Percentiles rank a stretch among this genome's conserved stretches.
These are phyloP conservation scores for Protomyces inundatus DNA, from an alignment of 1,139 yeast species.

Conservation along the genomic window DNA sequence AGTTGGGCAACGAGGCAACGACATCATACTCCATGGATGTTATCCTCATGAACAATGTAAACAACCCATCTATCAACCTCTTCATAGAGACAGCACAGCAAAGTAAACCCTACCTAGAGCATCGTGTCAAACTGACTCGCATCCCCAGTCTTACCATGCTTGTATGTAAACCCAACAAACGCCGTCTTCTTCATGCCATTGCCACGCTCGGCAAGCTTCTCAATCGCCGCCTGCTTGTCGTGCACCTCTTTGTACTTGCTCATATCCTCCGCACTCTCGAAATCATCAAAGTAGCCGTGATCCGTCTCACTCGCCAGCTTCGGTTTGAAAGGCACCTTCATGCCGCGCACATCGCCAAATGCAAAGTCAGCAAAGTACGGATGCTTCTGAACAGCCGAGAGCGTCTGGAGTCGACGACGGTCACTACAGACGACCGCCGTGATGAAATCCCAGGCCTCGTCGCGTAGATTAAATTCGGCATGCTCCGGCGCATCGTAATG, in stretches of 20 bases:
- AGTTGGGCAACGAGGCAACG: too few species aligned
- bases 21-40: too few species aligned
- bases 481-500: slow-evolving; percentile 42
- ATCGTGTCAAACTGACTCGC: background rate
- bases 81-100: too few species aligned
- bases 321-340: slow-evolving; percentile 85
- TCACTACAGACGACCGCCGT: slow-evolving; percentile 74
- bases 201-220: slow-evolving; percentile 66
- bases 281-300: slow-evolving; percentile 98
- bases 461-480: slow-evolving; percentile 39
- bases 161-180: slow-evolving; percentile 93
- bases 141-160: slow-evolving; percentile 46
- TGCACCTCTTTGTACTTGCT: slow-evolving; percentile 95
- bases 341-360: slow-evolving; percentile 55
- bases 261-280: slow-evolving; percentile 94
- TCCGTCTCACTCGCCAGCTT: slow-evolving; percentile 95
- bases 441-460: slow-evolving; percentile 91
- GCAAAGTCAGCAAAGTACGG: slow-evolving; percentile 78
- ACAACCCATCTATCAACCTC: too few species aligned
- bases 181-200: slow-evolving; percentile 52
- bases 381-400: slow-evolving; percentile 74
- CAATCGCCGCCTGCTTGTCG: slow-evolving; percentile 80
- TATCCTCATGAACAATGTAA: too few species aligned
- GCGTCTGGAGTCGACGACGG: slow-evolving; percentile 62
- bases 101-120: background rate